Base-by-base conservation (phyloP, 2,329 filamentous ascomycete species). In the Colletotrichum tanaceti region DNA sequence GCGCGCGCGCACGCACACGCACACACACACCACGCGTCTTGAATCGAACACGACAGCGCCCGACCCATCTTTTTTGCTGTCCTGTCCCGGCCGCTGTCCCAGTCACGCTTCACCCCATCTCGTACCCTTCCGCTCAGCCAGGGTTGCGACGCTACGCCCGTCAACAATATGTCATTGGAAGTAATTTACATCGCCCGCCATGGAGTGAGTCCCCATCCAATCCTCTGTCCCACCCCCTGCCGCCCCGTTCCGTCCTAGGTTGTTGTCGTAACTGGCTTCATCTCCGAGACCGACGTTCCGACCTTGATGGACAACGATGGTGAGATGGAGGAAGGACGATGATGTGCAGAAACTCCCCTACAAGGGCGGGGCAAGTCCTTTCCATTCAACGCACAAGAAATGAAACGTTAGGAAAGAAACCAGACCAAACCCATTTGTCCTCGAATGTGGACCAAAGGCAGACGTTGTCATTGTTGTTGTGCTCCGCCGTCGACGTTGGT, bases 161-260 rank as follows among this genome's bases (percentile, higher is more conserved):
- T 61, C 50, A 41, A 38, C 14, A 73, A 65, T 39, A 92, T 91
- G 89, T 83, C 89, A 69, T 82, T 93, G 58, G 86, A 93, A 76
- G 87, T 86, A 72, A 93, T 94, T 71, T 93, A 93, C 77, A 83
- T 94, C 67, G 88, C 87, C 72, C 89, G 92, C 28, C 92, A 94
- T 78, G 91, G 91, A 74, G 91, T 93, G 86, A 82, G 89, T 84
- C 61, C 64, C 39, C 39, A 38, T 62, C 64, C 55, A 35, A 35
- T 35, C 32, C 32, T 35, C 7, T 35, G 32, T 35, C 32, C 32
- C 32, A 35, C 43, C 49, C 60, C 58, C 11, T 47, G 50, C 47
- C 61, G 50, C 50, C 18, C 38, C 53, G 44, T 58, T 38, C 39
- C 32, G 62, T 61, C 71, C 39, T 65, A 59, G 58, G 46, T 66